These are phyloP conservation scores for Suhomyces kilbournensis DNA, from an alignment of 805 yeast genomes.

Conservation along the genomic window DNA sequence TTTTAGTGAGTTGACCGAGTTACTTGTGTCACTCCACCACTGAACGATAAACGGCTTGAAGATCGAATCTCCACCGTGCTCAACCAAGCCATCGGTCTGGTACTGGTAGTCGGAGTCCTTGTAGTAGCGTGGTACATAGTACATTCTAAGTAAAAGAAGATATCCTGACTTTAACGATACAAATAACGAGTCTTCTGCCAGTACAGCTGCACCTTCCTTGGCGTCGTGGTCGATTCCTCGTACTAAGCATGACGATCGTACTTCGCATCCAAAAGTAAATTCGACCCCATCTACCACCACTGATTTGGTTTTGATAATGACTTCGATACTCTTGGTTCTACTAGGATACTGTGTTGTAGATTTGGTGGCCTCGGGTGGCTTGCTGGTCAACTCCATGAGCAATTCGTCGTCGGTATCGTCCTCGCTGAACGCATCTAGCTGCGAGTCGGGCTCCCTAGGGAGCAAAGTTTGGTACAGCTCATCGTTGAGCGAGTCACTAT, in stretches of 20 bases:
- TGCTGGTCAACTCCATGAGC: constrained; percentile 3
- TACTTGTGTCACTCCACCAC: constrained; percentile 42
- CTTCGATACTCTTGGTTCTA: constrained; percentile 7
- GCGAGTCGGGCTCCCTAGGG: constrained; percentile 34
- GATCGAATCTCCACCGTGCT: constrained; percentile 16
- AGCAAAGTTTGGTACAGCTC: constrained; percentile 34
- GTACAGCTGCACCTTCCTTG: not conserved
- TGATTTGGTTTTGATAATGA: constrained; percentile 33
- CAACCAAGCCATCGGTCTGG: constrained; percentile 8
- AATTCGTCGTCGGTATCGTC: constrained; percentile 27
- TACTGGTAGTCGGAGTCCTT: constrained; percentile 21
- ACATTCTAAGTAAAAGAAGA: constrained; percentile 38
- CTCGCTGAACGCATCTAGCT: constrained; percentile 35
- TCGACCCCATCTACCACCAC: constrained; percentile 28
- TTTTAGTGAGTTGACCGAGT: constrained; percentile 13
- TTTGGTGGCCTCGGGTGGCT: not conserved
- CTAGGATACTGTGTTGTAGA: not conserved
- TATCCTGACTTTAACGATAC: constrained; percentile 41
- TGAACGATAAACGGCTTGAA: constrained; percentile 46
- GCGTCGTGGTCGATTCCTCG: constrained; percentile 17
- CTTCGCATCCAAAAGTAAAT: constrained; percentile 28
- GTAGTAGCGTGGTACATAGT: constrained; percentile 29
- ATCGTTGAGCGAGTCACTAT: constrained; percentile 33
- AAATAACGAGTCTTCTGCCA: constrained; percentile 38
- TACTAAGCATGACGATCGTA: constrained; percentile 30